These are phyloP conservation scores for Neurospora sp. DNA, from an alignment of 495 filamentous ascomycete species.

Conservation along the genomic window DNA sequence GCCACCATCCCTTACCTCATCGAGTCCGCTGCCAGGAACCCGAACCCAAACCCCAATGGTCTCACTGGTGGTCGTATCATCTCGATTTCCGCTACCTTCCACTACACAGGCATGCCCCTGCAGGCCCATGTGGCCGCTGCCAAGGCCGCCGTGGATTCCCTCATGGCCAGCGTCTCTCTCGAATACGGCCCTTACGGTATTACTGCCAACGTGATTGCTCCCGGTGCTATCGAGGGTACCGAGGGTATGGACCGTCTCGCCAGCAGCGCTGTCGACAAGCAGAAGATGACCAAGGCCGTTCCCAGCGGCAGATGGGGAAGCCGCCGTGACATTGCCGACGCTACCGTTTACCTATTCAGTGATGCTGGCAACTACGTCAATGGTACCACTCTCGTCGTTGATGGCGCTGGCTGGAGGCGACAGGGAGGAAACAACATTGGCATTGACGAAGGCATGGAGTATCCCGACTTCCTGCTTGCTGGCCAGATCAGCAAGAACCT, in stretches of 20 bases:
- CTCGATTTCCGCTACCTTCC: constrained; percentile 79
- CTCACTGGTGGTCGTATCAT: constrained; percentile 74
- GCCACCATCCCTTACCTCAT: constrained; percentile 73
- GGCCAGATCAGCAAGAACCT: constrained; percentile 32
- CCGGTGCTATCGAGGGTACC: constrained; percentile 63
- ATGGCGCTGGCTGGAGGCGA: constrained; percentile 62
- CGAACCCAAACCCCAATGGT: constrained; percentile 31
- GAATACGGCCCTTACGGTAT: constrained; percentile 83
- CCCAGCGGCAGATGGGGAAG: constrained; percentile 70
- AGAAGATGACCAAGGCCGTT: constrained; percentile 22
- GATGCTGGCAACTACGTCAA: constrained; percentile 78
- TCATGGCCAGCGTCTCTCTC: constrained; percentile 63
- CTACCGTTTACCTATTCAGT: constrained; percentile 77
- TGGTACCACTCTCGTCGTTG: constrained; percentile 68
- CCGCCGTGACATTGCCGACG: constrained; percentile 83
- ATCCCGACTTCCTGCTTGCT: constrained; percentile 33
- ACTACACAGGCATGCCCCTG: constrained; percentile 74
- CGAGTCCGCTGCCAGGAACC: constrained; percentile 55
- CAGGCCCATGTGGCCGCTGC: constrained; percentile 82
- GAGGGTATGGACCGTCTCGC: constrained; percentile 49
- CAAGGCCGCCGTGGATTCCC: constrained; percentile 82
- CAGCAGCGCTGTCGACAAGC: constrained; percentile 23
- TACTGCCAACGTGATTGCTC: constrained; percentile 80
- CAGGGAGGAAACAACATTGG: constrained; percentile 35
- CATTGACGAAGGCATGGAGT: constrained; percentile 32